Conservation (phyloP, 1,139 yeast species). For the Yamadazyma atmosphaerica region DNA sequence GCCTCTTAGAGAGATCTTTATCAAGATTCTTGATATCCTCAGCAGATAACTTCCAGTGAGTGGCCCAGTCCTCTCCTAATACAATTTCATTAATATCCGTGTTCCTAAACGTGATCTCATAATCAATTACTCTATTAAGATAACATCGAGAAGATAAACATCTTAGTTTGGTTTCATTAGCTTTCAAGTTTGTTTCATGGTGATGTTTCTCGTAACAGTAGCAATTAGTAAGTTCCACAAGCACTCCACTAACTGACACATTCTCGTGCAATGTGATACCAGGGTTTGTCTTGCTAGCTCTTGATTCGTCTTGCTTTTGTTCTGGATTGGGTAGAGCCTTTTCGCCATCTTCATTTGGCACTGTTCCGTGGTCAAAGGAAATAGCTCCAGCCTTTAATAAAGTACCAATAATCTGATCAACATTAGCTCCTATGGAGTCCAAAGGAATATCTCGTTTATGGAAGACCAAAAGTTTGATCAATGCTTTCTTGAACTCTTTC, state of each 20-base stretch:
- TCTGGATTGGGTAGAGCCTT: conserved; percentile 16
- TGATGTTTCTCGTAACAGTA: conserved; percentile 35
- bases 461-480: conserved; percentile 52
- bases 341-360: conserved; percentile 16
- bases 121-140: conserved; percentile 37
- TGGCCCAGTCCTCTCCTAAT: conserved; percentile 66
- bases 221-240: conserved; percentile 39
- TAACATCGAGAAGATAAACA: conserved; percentile 43
- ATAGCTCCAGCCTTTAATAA: conserved; percentile 50
- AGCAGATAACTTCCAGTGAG: conserved; percentile 67
- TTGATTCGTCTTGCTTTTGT: conserved; percentile 9
- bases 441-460: conserved; percentile 52
- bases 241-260: conserved; percentile 33
- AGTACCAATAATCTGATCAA: conserved; percentile 51
- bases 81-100: conserved; percentile 39
- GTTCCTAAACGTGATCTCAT: conserved; percentile 32
- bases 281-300: conserved; percentile 17
- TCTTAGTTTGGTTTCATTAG: conserved; percentile 18
- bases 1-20: conserved; percentile 59
- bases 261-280: conserved; percentile 25
- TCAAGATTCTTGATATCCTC: conserved; percentile 57
- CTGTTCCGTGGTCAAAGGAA: conserved; percentile 17
- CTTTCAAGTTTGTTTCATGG: conserved; percentile 10
- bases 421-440: conserved; percentile 57
- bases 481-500: conserved; percentile 51